Base-by-base conservation (phyloP, 768 basidiomycete species). In the Macrolepiota dolichaula region DNA sequence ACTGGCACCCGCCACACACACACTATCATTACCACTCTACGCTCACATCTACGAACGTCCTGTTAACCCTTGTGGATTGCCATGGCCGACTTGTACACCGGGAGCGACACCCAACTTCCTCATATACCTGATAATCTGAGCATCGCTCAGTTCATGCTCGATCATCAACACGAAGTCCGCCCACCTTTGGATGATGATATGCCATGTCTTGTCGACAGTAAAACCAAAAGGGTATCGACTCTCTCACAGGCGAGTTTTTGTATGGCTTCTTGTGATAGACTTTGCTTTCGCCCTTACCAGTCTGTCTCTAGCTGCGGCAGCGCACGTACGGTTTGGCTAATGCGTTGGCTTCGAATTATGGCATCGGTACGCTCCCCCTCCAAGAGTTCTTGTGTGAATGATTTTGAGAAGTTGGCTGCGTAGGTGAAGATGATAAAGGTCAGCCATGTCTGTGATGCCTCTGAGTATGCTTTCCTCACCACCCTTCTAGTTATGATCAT, bases 101-200 rank as follows among this genome's bases (percentile, higher is more conserved):
- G 55, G 13, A 64, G 68, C n/a, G 69, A 65, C 51, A 51, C 64
- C 42, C 57, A 72, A 12, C 66, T 80, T 51, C 74, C 74, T 55
- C 65, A 66, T 40, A 78, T 85, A 50, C 85, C 85, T n/a, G 82
- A 85, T 55, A 71, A 85, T 69, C 66, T 86, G 24, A 83, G 81
- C 4, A 67, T 86, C 1, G 76, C 84, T 0, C 82, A 85, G 62
- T 87, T 87, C 64, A 77, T 86, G 69, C 71, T 87, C 27, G 80
- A 85, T 62, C 73, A 73, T 24, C 68, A 77, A 49, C 82, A 84
- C 56, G 73, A 76, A 1, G 61, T 80, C 42, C 74, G 73, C n/a
- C 80, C 83, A 9, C 37, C 50, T 0, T 56, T 62, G 1, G 76
- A 79, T 25, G 71, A 67, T 4, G 68, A 66, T 10, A 68, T 69